Conservation (phyloP, 306 rosid species). For the Vachellia pachyceras region DNA sequence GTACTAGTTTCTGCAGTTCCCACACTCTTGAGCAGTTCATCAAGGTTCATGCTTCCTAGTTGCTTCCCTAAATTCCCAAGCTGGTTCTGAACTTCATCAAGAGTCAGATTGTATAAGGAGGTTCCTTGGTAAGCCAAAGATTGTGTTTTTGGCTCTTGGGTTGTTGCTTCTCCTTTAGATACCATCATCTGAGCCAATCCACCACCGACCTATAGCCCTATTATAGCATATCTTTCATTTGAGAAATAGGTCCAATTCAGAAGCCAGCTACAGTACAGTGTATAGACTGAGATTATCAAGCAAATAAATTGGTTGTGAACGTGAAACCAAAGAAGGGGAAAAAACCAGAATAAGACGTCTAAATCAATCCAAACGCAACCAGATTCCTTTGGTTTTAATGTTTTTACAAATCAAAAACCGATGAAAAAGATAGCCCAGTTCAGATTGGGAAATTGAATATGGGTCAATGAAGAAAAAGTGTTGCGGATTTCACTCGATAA, state of each 20-base stretch:
- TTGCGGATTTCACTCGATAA: background rate
- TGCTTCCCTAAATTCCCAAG: conserved; percentile 95
- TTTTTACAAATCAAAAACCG: background rate
- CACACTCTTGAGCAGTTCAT: conserved; percentile 88
- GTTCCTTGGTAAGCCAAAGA: conserved; percentile 64
- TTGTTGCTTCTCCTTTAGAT: conserved; percentile 73
- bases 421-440: conserved; percentile 1
- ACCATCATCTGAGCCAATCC: conserved; percentile 65
- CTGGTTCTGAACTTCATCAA: conserved; percentile 96
- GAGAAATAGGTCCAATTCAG: conserved; percentile 6
- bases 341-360: background rate
- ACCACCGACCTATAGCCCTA: conserved; percentile 42
- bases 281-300: background rate
- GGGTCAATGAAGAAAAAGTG: background rate
- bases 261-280: conserved; percentile 6
- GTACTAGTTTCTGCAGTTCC: conserved; percentile 60
- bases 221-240: conserved; percentile 14
- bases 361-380: background rate
- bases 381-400: background rate
- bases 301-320: background rate
- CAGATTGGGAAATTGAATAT: conserved; percentile 27
- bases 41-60: conserved; percentile 94
- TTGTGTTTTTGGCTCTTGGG: conserved; percentile 64
- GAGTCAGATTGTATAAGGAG: conserved; percentile 82
- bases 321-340: background rate